Evolutionary conservation across 129 eudicot species (phyloP), one percentile per base, ranked within the genome.

Genomic region (Daucus carota): DNA sequence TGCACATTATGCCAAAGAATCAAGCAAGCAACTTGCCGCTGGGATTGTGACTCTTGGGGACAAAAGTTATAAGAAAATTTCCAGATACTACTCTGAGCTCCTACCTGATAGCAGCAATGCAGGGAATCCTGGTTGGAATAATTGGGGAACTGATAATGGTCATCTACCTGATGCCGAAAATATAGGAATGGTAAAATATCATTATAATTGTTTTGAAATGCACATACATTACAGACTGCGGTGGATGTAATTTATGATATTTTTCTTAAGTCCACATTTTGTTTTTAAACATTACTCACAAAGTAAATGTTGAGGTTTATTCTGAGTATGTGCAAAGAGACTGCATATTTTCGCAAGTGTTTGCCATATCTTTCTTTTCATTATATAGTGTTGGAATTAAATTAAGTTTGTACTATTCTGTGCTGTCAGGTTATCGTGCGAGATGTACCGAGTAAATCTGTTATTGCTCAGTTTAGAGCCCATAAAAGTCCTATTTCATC

Each of bases 1-100:
- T 85, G 98, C 93, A 6, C 98, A 87, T 73, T 89, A 87, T 83
- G 98, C 98, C 2, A 87, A 85, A 80, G 96, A 90, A 80, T 93
- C 98, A 67, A 88, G 98, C 88, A 93, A 88, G 77, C 96, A 93
- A 74, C 83, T 93, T 79, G 98, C 98, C 74, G 93, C 93, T 31
- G 97, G 97, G 73, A 90, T 93, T 76, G 93, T 86, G 60, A 85
- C 92, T 22, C 86, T 93, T 38, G 96, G 98, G 41, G 97, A 90
- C 70, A 86, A 84, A 62, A 92, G 98, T 60, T 90, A 90, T 78
- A 90, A 90, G 84, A 93, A 89, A 73, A 85, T 93, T 17, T 90
- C 96, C 15, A 83, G 90, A 76, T 92, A 92, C 83, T 92, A 86
- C 79, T 90, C 93, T 47, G 98, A 92, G 69, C 47, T 87, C 12